Conservation (phyloP, 108 stramenopile species). For the Nitzschia palea region DNA sequence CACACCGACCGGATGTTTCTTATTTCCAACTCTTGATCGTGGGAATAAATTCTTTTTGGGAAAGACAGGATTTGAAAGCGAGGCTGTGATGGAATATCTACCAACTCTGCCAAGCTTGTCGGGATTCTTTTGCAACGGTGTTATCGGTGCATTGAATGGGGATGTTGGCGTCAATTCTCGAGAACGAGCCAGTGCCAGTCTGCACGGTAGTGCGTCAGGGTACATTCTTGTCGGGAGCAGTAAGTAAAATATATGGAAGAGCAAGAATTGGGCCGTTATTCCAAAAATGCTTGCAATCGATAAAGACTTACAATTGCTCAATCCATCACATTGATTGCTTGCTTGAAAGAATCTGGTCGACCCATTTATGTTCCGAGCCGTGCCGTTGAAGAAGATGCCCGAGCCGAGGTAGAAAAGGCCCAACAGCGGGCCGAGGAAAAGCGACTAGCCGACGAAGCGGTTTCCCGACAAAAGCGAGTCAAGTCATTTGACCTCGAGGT, state of each 20-base stretch:
- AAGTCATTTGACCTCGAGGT: slow-evolving; percentile 13
- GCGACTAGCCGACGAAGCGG: slow-evolving; percentile 30
- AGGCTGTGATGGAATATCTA: slow-evolving; percentile 48
- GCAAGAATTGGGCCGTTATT: background rate
- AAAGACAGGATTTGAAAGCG: slow-evolving; percentile 72
- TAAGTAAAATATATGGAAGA: too few species aligned
- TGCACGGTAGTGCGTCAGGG: slow-evolving; percentile 70
- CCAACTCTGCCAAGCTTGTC: slow-evolving; percentile 57
- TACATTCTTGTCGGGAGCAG: slow-evolving; percentile 78
- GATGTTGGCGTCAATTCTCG: slow-evolving; percentile 7
- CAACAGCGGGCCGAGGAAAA: slow-evolving; percentile 29
- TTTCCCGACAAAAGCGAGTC: slow-evolving; percentile 5
- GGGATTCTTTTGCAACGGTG: slow-evolving; percentile 83
- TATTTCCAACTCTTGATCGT: slow-evolving; percentile 79
- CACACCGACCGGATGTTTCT: slow-evolving; percentile 67
- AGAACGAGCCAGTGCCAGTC: slow-evolving; percentile 34
- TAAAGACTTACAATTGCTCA: background rate
- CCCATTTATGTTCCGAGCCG: slow-evolving; percentile 64
- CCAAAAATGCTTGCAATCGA: background rate
- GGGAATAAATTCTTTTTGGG: slow-evolving; percentile 81
- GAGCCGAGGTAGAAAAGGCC: slow-evolving; percentile 34
- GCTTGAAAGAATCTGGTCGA: slow-evolving; percentile 46
- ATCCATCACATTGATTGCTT: background rate
- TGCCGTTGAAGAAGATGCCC: slow-evolving; percentile 31
- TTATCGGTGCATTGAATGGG: slow-evolving; percentile 58